A percentile compares a stretch with the other conserved stretches of the same genome.
Conservation (phyloP, 371 early-diverging fungal genomes). For the Dinochytrium kinnereticum region DNA sequence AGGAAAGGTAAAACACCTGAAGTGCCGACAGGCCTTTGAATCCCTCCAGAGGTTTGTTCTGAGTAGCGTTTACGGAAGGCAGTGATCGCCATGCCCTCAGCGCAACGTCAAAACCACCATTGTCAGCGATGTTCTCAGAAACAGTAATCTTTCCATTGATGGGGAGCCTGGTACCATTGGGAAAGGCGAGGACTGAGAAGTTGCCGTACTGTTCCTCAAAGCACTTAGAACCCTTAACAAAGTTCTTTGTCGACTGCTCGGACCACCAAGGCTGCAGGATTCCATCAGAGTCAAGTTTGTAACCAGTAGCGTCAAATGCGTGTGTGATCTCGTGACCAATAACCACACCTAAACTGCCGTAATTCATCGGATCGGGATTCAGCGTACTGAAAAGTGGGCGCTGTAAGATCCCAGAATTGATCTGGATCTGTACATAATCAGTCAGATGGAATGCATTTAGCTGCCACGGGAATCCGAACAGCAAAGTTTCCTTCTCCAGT, state of each 20-base stretch:
- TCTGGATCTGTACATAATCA: conserved; percentile 43
- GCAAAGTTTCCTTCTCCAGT: conserved; percentile 21
- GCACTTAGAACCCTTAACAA: conserved; percentile 59
- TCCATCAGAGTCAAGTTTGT: conserved; percentile 58
- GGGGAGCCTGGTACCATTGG: background rate
- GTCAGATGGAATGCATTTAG: conserved; percentile 44
- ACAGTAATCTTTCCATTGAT: conserved; percentile 63
- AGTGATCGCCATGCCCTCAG: conserved; percentile 45
- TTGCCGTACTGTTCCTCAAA: conserved; percentile 69
- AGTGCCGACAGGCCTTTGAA: conserved; percentile 26
- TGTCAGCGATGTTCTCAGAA: conserved; percentile 78
- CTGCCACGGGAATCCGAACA: conserved; percentile 41
- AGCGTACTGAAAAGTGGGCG: conserved; percentile 34
- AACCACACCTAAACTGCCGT: conserved; percentile 51
- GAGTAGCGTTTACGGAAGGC: background rate
- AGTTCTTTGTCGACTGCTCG: conserved; percentile 53
- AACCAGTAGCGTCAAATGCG: conserved; percentile 59
- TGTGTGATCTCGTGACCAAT: conserved; percentile 60
- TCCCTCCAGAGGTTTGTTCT: conserved; percentile 41
- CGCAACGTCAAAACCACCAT: conserved; percentile 62
- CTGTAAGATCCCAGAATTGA: conserved; percentile 46
- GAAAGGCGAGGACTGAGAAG: conserved; percentile 28
- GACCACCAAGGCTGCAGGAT: conserved; percentile 70
- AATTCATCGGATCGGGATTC: conserved; percentile 41
- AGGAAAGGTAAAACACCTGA: conserved; percentile 41